Evolutionary conservation across 2,329 filamentous ascomycete species (phyloP), one percentile per base, ranked within the genome.

Genomic region (Tolypocladium cylindrosporum): DNA sequence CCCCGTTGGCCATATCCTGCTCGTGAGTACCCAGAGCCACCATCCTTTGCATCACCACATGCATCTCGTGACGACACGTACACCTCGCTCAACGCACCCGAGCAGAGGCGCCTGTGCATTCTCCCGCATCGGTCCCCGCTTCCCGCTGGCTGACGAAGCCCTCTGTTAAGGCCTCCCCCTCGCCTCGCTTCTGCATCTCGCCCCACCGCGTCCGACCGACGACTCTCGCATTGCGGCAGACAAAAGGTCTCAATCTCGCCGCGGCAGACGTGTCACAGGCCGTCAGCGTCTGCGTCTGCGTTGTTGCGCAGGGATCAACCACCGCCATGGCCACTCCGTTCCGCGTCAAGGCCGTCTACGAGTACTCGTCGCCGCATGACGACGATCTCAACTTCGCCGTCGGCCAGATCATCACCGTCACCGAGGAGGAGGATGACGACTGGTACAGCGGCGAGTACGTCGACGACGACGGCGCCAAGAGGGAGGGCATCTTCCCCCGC

Each of bases 291-390:
- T 42, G 56, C 59, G 55, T 56, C 57, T 42, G 56, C 59, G 55
- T 56, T 55, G 59, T 61, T 55, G 60, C 55, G 59, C 55, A 55
- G 56, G 42, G 10, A 50, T 56, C 55, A 36, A 48, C 56, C 64
- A 61, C 61, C 77, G 81, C 74, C 71, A 92, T 92, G 88, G 79
- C 87, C 72, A 79, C 80, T 66, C 85, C 86, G 61, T 97, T 96
- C 81, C 95, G 90, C 77, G 94, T 99, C 79, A 96, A 92, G 81
- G 91, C 94, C 66, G 77, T 97, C 70, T 99, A 89, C 79, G 93
- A 97, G 72, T 99, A 99, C 78, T 79, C 82, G 71, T 97, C 94
- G 65, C 83, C 84, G 61, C 93, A 99, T 73, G 91, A 96, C 66
- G 94, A 99, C 75, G 94, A 99, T 75, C 86, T 99, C 65, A 89